Evolutionary conservation across 2,329 filamentous ascomycete species (phyloP), one percentile per base, ranked within the genome.

Genomic region (Calonectria pseudoturangicola): DNA sequence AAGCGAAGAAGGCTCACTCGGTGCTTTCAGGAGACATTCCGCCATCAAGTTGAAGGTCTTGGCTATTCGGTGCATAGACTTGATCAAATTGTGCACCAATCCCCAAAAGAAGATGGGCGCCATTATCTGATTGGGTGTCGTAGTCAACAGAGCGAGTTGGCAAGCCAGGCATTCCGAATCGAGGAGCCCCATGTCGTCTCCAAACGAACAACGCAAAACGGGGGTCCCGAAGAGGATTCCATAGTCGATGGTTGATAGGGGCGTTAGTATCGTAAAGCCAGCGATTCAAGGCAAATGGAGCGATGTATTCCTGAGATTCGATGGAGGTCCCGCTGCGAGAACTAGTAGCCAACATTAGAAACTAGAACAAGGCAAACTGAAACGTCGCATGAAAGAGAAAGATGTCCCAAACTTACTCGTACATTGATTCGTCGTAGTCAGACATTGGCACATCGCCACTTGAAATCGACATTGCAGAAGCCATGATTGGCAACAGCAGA

Each of bases 221-320:
- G 2, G 36, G 25, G 27, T 58, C 30, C 33, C 66, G 66, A 7
- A 51, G 56, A 33, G 56, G 56, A 18, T 63, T 41, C 12, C 48
- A 60, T n/a, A 64, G 33, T 16, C 66, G 18, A 3, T 47, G 56
- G 47, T 54, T 69, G 47, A 69, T 63, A 30, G 56, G 66, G 5
- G 39, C 58, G 18, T 54, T 36, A 12, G 27, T 54, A 36, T 69
- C 66, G 56, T 69, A 54, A 2, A 54, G 4, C 43, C 60, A 69
- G 21, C 58, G 27, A 41, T 64, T 64, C 9, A 69, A 50, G 25
- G 47, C 25, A 28, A 47, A 43, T 2, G 3, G 12, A 2, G 66
- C 21, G 10, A 15, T 33, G 10, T 54, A 21, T 6, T 50, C 36
- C 4, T 13, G 25, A 12, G 33, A 47, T 16, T n/a, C 51, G 51